Base-by-base conservation (phyloP, 2,329 filamentous ascomycete genomes). In the Anthostomella pinea region DNA sequence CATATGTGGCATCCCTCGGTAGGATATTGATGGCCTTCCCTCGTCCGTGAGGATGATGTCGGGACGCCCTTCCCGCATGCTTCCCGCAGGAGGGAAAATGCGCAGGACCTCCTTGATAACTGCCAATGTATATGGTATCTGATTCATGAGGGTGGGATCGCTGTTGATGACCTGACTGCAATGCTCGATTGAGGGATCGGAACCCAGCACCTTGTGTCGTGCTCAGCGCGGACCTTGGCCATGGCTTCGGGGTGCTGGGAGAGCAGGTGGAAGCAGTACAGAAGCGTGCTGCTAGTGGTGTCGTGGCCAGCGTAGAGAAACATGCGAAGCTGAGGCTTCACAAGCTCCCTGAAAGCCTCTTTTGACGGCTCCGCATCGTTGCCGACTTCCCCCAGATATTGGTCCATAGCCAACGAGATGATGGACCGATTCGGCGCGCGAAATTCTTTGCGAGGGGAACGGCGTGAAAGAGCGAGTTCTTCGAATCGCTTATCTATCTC, bases 281-380 rank as follows among this genome's bases (percentile, higher is more conserved):
- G 63, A 2, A 77, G 56, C 6, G 71, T 77, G 29, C 79, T 77
- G 18, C 70, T 73, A n/a, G 75, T 79, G 0, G 80, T 82, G 45
- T 84, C 80, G 48, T 81, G 78, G 2, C 80, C 80, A 1, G 79
- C 80, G 11, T 76, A 75, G 5, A 81, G 38, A 31, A 57, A 55
- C 25, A 49, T 31, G 3, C 49, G 45, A 0, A 56, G 25, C 6
- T 55, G 52, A 9, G 39, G 38, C 13, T 38, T 48, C 2, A 39
- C 46, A 15, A 41, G 22, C 14, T 27, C 18, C 19, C 45, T 53
- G 19, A 52, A 45, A 1, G 41, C 23, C 16, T 42, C 30, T 6
- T 38, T 38, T 5, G 33, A 41, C 15, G 34, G 26, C 9, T 45
- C 39, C 6, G 19, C 35, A 1, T 24, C 9, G 16, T 36, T 10